Percentiles rank a stretch among this genome's conserved stretches.
Evolutionary conservation across 805 yeast genomes (phyloP).

Genomic region (Middelhovenomyces tepae): DNA sequence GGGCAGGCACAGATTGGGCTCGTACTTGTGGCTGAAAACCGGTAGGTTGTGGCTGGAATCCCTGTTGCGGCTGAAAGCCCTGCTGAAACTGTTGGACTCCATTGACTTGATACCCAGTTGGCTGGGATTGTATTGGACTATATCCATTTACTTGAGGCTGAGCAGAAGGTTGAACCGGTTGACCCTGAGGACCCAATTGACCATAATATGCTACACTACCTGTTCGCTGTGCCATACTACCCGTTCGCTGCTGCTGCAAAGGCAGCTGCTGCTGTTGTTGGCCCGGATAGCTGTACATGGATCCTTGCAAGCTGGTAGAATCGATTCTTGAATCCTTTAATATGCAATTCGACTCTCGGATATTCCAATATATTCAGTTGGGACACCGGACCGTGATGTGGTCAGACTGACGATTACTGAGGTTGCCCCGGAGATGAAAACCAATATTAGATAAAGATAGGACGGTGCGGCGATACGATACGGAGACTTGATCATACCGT

Average conservation of each 20-base stretch:
- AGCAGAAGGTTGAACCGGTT: conserved; percentile 1
- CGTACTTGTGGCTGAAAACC: conserved; percentile 28
- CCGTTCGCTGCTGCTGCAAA: conserved; percentile 5
- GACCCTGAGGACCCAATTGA: no score
- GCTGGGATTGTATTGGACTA: conserved; percentile 15
- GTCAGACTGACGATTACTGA: no score
- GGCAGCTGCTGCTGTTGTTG: conserved; percentile 4
- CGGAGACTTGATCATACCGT: no score
- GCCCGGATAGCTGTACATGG: background rate
- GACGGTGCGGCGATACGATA: no score
- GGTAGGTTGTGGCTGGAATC: conserved; percentile 22
- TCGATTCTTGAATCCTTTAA: background rate
- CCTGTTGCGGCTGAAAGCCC: conserved; percentile 5
- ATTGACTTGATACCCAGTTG: conserved; percentile 11
- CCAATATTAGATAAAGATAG: no score
- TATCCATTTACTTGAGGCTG: conserved; percentile 5
- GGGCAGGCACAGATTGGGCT: conserved; percentile 25
- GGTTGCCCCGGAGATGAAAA: no score
- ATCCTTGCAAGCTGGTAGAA: background rate
- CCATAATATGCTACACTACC: no score
- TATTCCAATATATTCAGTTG: no score
- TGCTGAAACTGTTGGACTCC: no score
- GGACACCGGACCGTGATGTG: no score
- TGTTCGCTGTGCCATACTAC: no score
- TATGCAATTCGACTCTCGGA: background rate